A percentile compares a stretch with the other conserved stretches of the same genome.
Conservation (phyloP, 2,329 filamentous ascomycete species). For the Pseudogymnoascus sp. region DNA sequence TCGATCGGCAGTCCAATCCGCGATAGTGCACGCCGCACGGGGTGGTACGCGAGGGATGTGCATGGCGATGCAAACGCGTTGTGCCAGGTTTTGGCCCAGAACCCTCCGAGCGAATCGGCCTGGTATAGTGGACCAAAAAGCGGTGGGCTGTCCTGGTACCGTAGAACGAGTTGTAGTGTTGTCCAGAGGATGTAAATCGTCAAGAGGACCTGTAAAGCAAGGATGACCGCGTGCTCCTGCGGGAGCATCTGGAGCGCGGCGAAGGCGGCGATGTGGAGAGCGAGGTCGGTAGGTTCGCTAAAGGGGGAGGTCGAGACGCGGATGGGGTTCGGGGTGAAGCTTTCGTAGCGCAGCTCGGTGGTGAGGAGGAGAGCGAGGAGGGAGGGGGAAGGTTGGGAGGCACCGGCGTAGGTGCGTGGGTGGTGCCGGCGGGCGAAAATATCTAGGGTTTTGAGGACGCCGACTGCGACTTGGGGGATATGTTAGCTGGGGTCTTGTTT, state of each 20-base stretch:
- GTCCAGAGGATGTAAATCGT: conserved; percentile 39
- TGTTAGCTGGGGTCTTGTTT: conserved; percentile 3
- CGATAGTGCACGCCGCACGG: conserved; percentile 31
- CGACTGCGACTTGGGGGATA: conserved; percentile 30
- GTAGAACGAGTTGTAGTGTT: conserved; percentile 32
- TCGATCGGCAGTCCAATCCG: conserved; percentile 29
- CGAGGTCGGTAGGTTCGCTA: conserved; percentile 33
- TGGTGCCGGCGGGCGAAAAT: conserved; percentile 33
- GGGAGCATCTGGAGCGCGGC: conserved; percentile 32
- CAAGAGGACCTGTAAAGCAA: conserved; percentile 35
- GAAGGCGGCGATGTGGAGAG: conserved; percentile 33
- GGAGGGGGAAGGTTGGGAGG: conserved; percentile 26
- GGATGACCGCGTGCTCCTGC: conserved; percentile 31
- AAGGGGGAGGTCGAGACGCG: conserved; percentile 31
- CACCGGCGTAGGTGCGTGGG: conserved; percentile 31
- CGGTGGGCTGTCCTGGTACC: conserved; percentile 34
- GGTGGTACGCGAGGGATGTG: conserved; percentile 34
- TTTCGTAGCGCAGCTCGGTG: conserved; percentile 39
- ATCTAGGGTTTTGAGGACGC: conserved; percentile 37
- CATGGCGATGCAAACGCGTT: conserved; percentile 38
- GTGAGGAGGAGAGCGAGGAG: conserved; percentile 32
- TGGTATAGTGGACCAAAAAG: conserved; percentile 37
- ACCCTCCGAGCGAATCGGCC: conserved; percentile 33
- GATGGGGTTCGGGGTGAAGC: conserved; percentile 37
- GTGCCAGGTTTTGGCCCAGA: conserved; percentile 40